These are phyloP conservation scores for Funneliformis caledonium DNA, from an alignment of 371 early-diverging fungal species.

Conservation along the genomic window DNA sequence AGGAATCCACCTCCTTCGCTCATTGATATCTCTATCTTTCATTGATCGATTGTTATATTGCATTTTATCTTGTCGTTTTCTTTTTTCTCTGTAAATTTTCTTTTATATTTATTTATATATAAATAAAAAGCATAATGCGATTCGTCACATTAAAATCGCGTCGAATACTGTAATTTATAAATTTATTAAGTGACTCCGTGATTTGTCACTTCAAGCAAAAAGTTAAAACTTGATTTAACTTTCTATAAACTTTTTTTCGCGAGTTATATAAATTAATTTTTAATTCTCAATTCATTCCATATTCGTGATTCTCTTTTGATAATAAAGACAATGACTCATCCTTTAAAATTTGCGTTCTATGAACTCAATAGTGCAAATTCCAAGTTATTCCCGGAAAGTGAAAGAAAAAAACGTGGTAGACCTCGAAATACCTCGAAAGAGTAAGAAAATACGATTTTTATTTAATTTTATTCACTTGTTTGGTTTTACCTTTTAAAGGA, in stretches of 20 bases:
- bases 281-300: neutral
- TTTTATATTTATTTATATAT: too few species aligned
- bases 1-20: neutral
- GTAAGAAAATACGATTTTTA: neutral
- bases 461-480: neutral
- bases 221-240: neutral
- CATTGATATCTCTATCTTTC: too few species aligned
- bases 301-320: neutral
- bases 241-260: neutral
- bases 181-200: too few species aligned
- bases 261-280: neutral
- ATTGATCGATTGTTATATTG: neutral
- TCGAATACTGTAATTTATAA: too few species aligned
- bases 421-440: neutral
- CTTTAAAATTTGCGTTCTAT: neutral
- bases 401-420: conserved; percentile 26
- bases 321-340: conserved; percentile 2
- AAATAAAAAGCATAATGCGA: too few species aligned
- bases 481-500: neutral
- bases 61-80: too few species aligned
- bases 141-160: too few species aligned
- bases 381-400: neutral
- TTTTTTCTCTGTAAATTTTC: too few species aligned
- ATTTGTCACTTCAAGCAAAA: too few species aligned
- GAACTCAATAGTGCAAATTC: neutral